Evolutionary conservation across 1,139 yeast species (phyloP).

Genomic region (Taphrina flavorubra): DNA sequence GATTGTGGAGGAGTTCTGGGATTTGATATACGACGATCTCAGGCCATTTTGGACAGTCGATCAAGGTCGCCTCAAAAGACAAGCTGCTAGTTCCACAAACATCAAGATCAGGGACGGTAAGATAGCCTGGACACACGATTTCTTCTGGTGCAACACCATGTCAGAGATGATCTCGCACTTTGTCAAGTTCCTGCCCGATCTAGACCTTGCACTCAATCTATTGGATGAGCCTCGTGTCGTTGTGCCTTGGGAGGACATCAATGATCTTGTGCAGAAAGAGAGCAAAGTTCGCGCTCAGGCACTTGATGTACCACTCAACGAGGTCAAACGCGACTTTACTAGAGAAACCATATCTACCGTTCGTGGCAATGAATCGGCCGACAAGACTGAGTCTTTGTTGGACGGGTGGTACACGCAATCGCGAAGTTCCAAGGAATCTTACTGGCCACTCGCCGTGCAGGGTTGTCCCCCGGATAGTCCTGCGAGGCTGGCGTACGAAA

Average conservation of each 20-base stretch:
- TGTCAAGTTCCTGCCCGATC: constrained; percentile 46
- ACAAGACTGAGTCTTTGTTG: background rate
- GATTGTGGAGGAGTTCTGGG: constrained; percentile 45
- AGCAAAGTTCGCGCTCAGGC: background rate
- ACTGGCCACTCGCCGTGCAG: constrained; percentile 3
- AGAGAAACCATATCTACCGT: background rate
- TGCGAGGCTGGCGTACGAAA: background rate
- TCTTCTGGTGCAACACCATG: constrained; percentile 34
- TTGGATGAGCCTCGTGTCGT: constrained; percentile 47
- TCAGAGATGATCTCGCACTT: constrained; percentile 41
- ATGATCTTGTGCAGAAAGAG: background rate
- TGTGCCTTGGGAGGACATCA: constrained; percentile 41
- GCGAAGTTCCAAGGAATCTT: background rate
- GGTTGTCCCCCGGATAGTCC: constrained; percentile 22
- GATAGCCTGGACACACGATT: background rate
- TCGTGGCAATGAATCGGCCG: background rate
- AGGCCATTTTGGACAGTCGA: constrained; percentile 46
- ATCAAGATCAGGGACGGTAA: constrained; percentile 33
- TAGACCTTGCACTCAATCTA: constrained; percentile 47
- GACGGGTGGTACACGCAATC: background rate
- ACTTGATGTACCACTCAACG: background rate
- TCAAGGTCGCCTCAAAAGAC: constrained; percentile 44
- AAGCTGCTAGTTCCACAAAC: constrained; percentile 38
- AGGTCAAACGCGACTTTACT: background rate
- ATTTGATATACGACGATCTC: constrained; percentile 43